Evolutionary conservation across 2,329 filamentous ascomycete genomes (phyloP).

Genomic region (Tolypocladium album): DNA sequence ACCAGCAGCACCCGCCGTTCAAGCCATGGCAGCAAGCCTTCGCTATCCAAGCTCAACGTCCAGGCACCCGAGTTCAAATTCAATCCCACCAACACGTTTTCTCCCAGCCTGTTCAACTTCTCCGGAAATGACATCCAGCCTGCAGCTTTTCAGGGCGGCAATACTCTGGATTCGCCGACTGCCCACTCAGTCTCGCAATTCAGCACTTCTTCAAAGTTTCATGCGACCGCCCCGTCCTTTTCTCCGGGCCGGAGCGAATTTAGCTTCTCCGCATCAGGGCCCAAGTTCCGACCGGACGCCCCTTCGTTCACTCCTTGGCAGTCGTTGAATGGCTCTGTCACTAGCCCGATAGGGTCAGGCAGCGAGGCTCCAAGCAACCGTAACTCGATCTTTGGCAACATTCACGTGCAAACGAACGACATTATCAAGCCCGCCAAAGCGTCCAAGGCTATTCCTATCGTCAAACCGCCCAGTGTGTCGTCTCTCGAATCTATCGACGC

Average conservation of each 20-base stretch:
- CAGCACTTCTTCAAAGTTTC: conserved; percentile 43
- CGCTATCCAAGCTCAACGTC: conserved; percentile 74
- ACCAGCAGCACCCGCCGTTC: conserved; percentile 26
- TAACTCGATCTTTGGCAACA: conserved; percentile 57
- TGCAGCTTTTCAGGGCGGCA: conserved; percentile 30
- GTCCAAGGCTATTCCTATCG: conserved; percentile 76
- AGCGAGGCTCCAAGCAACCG: conserved; percentile 30
- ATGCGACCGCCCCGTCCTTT: conserved; percentile 60
- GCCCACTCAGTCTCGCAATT: conserved; percentile 19
- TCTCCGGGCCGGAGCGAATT: conserved; percentile 56
- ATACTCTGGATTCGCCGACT: conserved; percentile 6
- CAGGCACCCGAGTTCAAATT: conserved; percentile 84
- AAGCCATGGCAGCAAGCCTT: conserved; percentile 57
- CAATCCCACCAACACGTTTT: conserved; percentile 42
- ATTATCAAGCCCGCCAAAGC: conserved; percentile 56
- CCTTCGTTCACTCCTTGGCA: conserved; percentile 61
- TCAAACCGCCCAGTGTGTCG: conserved; percentile 50
- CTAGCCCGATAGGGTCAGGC: conserved; percentile 32
- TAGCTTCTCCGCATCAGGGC: conserved; percentile 55
- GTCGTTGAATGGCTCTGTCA: conserved; percentile 34
- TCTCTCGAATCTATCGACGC: conserved; percentile 19
- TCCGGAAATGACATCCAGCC: conserved; percentile 36
- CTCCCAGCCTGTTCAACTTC: conserved; percentile 40
- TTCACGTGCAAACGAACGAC: conserved; percentile 51
- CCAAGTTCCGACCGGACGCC: conserved; percentile 66